Conservation (phyloP, 768 basidiomycete genomes). For the Psilocybe cubensis region DNA sequence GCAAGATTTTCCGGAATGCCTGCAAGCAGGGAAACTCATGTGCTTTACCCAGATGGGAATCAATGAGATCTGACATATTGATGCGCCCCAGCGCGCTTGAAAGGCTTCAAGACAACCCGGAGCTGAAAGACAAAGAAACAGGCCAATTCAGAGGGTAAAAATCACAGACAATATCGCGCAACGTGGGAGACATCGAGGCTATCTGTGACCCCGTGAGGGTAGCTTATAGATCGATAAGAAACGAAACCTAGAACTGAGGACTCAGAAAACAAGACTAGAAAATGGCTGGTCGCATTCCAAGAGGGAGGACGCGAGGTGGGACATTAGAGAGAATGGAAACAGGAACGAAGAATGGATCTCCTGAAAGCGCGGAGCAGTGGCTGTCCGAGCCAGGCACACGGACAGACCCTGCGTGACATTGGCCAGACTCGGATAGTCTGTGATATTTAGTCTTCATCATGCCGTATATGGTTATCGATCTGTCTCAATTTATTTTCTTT, state of each 20-base stretch:
- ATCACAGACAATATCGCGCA: constrained; percentile 1
- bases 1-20: constrained; percentile 12
- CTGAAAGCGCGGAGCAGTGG: constrained; percentile 43
- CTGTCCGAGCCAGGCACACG: constrained; percentile 31
- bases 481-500: constrained; percentile 17
- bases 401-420: constrained; percentile 11
- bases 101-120: constrained; percentile 1
- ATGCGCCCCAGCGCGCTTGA: constrained; percentile 13
- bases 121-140: not conserved
- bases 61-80: constrained; percentile 14
- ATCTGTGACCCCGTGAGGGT: not conserved
- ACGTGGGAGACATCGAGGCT: not conserved
- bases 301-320: constrained; percentile 3
- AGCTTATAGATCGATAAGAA: not conserved
- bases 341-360: constrained; percentile 27
- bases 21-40: not conserved
- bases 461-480: constrained; percentile 18
- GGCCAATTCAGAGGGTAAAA: not conserved
- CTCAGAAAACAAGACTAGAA: constrained; percentile 4
- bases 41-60: constrained; percentile 11
- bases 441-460: constrained; percentile 27
- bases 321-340: constrained; percentile 16
- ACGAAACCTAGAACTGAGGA: not conserved
- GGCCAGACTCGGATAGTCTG: not conserved
- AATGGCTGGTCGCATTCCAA: not conserved